Evolutionary conservation across 1,284 basidiomycete genomes (phyloP).

Genomic region (Inonotus hispidus): DNA sequence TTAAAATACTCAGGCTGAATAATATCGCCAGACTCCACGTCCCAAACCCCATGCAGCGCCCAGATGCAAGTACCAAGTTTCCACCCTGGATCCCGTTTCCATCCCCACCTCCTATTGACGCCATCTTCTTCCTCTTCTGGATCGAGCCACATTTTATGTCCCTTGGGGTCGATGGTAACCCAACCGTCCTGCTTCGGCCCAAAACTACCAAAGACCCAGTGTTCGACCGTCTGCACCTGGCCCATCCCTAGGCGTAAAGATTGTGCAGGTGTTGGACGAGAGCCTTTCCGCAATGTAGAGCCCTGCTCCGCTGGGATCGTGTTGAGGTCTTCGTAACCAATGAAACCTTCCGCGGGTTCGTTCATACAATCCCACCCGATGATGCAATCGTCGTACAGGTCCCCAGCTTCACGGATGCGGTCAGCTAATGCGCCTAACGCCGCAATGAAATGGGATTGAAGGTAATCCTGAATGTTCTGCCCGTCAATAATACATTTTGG

Average conservation of each 20-base stretch:
- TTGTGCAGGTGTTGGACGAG: slow-evolving; percentile 82
- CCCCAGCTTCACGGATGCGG: slow-evolving; percentile 66
- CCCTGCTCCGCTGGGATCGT: slow-evolving; percentile 60
- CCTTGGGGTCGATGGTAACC: slow-evolving; percentile 82
- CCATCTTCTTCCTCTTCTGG: slow-evolving; percentile 34
- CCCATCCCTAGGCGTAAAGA: slow-evolving; percentile 88
- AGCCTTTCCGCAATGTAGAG: slow-evolving; percentile 77
- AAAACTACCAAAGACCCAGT: slow-evolving; percentile 76
- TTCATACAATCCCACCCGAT: slow-evolving; percentile 98
- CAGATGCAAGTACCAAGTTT: slow-evolving; percentile 83
- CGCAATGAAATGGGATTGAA: slow-evolving; percentile 81
- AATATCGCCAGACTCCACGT: slow-evolving; percentile 61
- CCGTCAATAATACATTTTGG: slow-evolving; percentile 91
- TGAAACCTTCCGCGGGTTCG: slow-evolving; percentile 87
- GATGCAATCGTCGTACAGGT: slow-evolving; percentile 80
- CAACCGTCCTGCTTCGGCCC: slow-evolving; percentile 74
- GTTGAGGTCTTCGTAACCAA: slow-evolving; percentile 74
- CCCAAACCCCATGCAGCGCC: slow-evolving; percentile 95
- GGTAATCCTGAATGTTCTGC: slow-evolving; percentile 90
- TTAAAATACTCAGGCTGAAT: slow-evolving; percentile 80
- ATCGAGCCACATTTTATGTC: slow-evolving; percentile 68
- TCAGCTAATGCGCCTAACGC: slow-evolving; percentile 76
- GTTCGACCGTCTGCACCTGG: slow-evolving; percentile 75
- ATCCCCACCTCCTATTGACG: slow-evolving; percentile 55
- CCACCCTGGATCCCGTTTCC: slow-evolving; percentile 77